A percentile compares a stretch with the other conserved stretches of the same genome.
Evolutionary conservation across 2,329 filamentous ascomycete genomes (phyloP).

Genomic region (Sphaerostilbella broomeana): DNA sequence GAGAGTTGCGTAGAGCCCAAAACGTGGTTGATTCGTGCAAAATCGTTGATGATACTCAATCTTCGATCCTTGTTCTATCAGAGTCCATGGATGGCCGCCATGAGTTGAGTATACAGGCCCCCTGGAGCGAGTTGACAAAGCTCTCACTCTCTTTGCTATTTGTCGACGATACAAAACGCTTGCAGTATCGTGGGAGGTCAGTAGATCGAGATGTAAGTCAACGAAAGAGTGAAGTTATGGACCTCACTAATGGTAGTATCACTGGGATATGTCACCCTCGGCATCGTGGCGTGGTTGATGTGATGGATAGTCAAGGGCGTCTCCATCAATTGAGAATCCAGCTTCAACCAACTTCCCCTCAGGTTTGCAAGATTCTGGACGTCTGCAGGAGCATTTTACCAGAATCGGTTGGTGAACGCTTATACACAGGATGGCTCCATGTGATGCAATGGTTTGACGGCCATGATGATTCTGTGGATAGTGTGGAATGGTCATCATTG

Average conservation of each 20-base stretch:
- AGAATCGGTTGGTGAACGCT: constrained; percentile 49
- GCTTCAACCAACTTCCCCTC: constrained; percentile 57
- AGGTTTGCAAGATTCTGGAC: constrained; percentile 55
- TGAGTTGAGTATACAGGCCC: constrained; percentile 66
- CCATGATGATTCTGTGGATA: constrained; percentile 39
- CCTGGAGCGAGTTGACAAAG: constrained; percentile 65
- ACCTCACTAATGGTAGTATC: constrained; percentile 41
- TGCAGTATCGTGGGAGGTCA: constrained; percentile 49
- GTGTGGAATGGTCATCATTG: constrained; percentile 64
- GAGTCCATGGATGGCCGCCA: constrained; percentile 56
- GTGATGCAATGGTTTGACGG: constrained; percentile 60
- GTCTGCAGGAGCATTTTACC: constrained; percentile 59
- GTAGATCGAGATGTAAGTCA: constrained; percentile 46
- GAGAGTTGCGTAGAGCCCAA: constrained; percentile 52
- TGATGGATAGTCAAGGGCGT: constrained; percentile 55
- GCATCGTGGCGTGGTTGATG: constrained; percentile 55
- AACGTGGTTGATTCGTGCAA: constrained; percentile 69
- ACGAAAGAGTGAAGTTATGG: constrained; percentile 39
- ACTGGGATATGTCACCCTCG: constrained; percentile 52
- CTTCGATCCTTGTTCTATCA: constrained; percentile 64
- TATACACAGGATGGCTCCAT: constrained; percentile 68
- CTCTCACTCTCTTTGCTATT: constrained; percentile 57
- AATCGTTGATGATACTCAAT: constrained; percentile 58
- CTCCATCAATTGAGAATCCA: constrained; percentile 62
- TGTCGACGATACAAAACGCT: constrained; percentile 51